Evolutionary conservation across 768 basidiomycete genomes (phyloP), one percentile per base, ranked within the genome.

Genomic region (Panellus pusillus): DNA sequence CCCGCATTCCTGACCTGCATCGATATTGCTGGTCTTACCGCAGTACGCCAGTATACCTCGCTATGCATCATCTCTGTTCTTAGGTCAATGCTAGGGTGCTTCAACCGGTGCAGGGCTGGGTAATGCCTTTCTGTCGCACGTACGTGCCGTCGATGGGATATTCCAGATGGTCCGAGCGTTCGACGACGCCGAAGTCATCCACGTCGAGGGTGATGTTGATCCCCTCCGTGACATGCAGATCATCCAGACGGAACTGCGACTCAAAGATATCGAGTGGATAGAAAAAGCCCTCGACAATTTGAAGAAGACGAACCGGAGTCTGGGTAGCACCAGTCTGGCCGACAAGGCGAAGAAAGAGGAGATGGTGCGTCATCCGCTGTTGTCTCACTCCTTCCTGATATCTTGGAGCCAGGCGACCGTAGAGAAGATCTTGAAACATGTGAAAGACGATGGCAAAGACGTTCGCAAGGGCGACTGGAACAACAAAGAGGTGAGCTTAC

Each of bases 211-310:
- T 40, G 97, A 98, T 63, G 94, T 99, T 52, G 80, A 98, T 71
- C 97, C 97, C 11, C 58, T 90, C 36, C 88, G 97, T 54, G 97
- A 99, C 72, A 98, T 98, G 95, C 85, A 90, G 60, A 98, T 98
- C 65, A 99, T 99, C 65, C 86, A 87, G 61, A 96, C 84, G 8
- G 97, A 99, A 71, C 77, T 99, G 17, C 80, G 94, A 44, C 74
- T 99, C 39, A 99, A 99, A 75, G 97, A 99, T 71, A 95, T 95
- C 59, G 97, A 99, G 66, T 99, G 97, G 97, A 88, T 93, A 11
- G 91, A 98, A 73, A 98, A 98, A 74, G 73, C 84, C 39, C 69
- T 98, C 31, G 95, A 95, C 0, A 73, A 70, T 41, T 69, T 92
- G 59, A 93, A 91, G 73, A 91, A 88, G 74, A 66, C 72, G 35